phyloP scores from a whole-genome alignment of 345 rosid species.

The Eucalyptus guilfoylei region DNA sequence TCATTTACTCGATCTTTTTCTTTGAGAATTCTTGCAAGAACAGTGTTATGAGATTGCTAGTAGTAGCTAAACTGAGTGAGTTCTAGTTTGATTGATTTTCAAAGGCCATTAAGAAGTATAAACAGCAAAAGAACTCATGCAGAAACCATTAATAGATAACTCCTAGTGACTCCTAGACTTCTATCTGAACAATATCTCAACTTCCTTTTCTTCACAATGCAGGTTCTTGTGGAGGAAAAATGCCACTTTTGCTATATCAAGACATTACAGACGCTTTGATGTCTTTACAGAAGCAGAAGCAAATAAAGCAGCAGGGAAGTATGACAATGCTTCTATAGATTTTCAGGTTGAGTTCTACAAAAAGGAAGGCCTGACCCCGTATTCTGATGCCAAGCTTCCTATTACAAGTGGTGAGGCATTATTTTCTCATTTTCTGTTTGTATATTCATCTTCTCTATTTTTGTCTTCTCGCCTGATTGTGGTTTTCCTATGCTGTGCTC shows the following conservation, averaged over 20 bases:
- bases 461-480: neutral
- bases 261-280: slow-evolving; percentile 85
- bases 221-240: slow-evolving; percentile 98
- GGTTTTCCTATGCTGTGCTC: neutral
- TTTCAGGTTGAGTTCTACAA: slow-evolving; percentile 82
- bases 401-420: slow-evolving; percentile 67
- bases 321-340: slow-evolving; percentile 81
- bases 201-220: slow-evolving; percentile 8
- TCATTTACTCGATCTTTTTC: neutral
- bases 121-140: neutral
- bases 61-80: neutral
- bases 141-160: neutral
- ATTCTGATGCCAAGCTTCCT: slow-evolving; percentile 78
- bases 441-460: neutral
- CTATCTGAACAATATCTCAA: neutral
- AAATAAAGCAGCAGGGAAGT: slow-evolving; percentile 97
- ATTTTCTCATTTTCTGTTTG: neutral
- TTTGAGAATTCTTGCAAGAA: neutral
- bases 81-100: neutral
- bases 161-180: neutral
- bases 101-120: neutral
- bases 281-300: slow-evolving; percentile 93
- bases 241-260: slow-evolving; percentile 91
- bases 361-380: slow-evolving; percentile 88
- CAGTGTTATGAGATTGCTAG: neutral